phyloP scores from a whole-genome alignment of 2,329 filamentous ascomycete genomes.

The Celoporthe dispersa region DNA sequence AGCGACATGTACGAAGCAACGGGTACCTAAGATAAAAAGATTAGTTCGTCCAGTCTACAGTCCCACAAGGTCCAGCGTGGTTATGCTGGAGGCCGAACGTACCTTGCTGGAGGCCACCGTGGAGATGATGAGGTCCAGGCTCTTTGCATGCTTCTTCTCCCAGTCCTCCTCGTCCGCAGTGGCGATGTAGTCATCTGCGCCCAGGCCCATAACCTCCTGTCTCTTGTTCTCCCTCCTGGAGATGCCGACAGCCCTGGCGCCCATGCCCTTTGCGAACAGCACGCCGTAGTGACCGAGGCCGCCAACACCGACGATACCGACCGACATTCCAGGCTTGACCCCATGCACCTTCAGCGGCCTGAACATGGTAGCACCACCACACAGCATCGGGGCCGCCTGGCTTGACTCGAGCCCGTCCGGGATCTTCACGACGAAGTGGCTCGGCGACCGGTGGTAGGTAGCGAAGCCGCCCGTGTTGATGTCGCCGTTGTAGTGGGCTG shows the following conservation, averaged over 20 bases:
- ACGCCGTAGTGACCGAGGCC: constrained; percentile 71
- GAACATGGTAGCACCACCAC: constrained; percentile 70
- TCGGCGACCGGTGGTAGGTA: constrained; percentile 39
- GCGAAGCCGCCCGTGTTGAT: constrained; percentile 62
- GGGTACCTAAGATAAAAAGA: constrained; percentile 41
- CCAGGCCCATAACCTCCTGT: constrained; percentile 58
- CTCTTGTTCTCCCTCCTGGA: constrained; percentile 56
- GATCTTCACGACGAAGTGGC: constrained; percentile 51
- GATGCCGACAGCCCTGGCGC: constrained; percentile 62
- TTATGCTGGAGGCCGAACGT: constrained; percentile 35
- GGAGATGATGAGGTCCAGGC: constrained; percentile 61
- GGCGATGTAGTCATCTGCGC: constrained; percentile 53
- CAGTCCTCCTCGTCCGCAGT: constrained; percentile 55
- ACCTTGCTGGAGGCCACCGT: constrained; percentile 57
- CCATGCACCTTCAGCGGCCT: constrained; percentile 60
- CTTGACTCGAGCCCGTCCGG: constrained; percentile 45
- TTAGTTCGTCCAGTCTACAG: too few relatives aligned
- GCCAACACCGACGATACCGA: constrained; percentile 70
- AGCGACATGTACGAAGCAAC: constrained; percentile 63
- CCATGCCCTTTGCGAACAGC: constrained; percentile 68
- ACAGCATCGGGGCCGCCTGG: constrained; percentile 66
- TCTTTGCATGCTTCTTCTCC: constrained; percentile 52
- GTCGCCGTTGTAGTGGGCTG: constrained; percentile 53
- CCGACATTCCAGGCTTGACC: constrained; percentile 66
- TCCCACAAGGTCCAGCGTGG: background rate